These are phyloP conservation scores for Claviceps pazoutovae DNA, from an alignment of 2,329 filamentous ascomycete species.

Conservation along the genomic window DNA sequence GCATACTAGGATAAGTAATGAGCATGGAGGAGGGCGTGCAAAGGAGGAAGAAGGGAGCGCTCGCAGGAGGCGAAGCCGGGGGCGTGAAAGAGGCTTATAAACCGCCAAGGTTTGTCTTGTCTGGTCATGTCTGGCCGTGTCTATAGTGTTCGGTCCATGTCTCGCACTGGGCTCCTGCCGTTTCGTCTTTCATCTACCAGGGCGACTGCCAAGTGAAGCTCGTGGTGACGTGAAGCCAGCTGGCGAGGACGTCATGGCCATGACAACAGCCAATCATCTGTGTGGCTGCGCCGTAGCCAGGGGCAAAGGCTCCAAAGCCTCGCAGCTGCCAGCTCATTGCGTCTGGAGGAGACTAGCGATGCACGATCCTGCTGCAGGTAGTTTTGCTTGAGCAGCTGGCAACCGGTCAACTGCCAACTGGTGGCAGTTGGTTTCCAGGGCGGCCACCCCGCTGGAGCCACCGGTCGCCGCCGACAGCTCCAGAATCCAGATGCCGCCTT, in stretches of 20 bases:
- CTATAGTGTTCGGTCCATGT: neutral
- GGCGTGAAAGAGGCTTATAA: slow-evolving; percentile 3
- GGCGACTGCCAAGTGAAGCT: slow-evolving; percentile 5
- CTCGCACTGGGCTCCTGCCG: neutral
- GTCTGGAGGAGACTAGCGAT: no score
- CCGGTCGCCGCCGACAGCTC: no score
- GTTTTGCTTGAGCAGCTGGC: no score
- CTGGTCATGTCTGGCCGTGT: neutral
- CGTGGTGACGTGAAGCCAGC: slow-evolving; percentile 10
- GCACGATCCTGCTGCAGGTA: no score
- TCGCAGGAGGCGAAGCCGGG: neutral
- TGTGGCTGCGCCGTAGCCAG: neutral
- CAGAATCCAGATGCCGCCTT: no score
- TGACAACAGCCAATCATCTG: slow-evolving; percentile 3
- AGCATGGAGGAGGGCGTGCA: slow-evolving; percentile 1
- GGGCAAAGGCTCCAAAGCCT: neutral
- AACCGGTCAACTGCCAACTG: no score
- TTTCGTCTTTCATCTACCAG: no score
- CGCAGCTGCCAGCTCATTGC: no score
- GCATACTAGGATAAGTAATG: neutral
- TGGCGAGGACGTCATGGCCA: slow-evolving; percentile 20
- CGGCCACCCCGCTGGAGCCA: no score
- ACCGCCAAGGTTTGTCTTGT: neutral
- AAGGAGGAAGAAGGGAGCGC: slow-evolving; percentile 2
- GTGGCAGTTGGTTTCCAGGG: no score